Base-by-base conservation (phyloP, 1,139 yeast species). In the Pichia sp. region DNA sequence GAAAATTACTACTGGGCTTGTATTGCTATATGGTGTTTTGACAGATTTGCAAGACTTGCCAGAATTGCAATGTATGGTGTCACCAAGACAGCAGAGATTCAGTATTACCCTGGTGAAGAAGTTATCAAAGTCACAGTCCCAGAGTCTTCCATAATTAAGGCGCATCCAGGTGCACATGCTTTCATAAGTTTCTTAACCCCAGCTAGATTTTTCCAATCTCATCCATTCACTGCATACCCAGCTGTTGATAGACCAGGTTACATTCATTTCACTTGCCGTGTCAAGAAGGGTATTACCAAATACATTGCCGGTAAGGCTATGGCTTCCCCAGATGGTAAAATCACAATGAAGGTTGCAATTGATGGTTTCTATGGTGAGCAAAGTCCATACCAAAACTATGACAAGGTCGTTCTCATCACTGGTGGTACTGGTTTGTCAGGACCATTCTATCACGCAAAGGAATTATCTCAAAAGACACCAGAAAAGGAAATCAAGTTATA, bases 351-450 rank as follows among this genome's bases (percentile, higher is more conserved):
- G 83, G 84, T 1, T 82, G 83, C 2, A 5, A 26, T 42, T 27
- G 46, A 42, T 21, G 46, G 44, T 10, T 40, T 36, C 24, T 79
- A 79, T 50, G 82, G 86, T 44, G 55, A 60, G 44, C 54, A 65
- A 44, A 52, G 74, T 40, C 72, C 85, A 51, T 57, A 76, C 32
- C 67, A 68, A 37, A 63, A 72, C 35, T 80, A 70, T 52, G 77
- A 74, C 37, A 72, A 70, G 38, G 64, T 72, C 6, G 60, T 79
- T 14, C 64, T 82, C 33, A 50, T 82, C 37, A 77, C 81, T 3
- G 83, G 88, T 45, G 91, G 91, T 33, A 78, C 79, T 41, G 94
- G 94, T 47, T 67, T 84, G 44, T 82, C 94, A 3, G 66, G 64
- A 30, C 63, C 64, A 12, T 53, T 55, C 31, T 51, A 58, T 11